phyloP scores from a whole-genome alignment of 306 rosid genomes.

The Cucumis sativus region Cucumber_9930_V3 NC_026655.2:25721501-25722000 shows the following conservation, averaged over 20 bases:
- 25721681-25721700: neutral
- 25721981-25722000: conserved; percentile 16
- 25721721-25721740: neutral
- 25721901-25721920: conserved; percentile 7
- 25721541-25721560: conserved; percentile 10
- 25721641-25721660: neutral
- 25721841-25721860: neutral
- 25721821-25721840: conserved; percentile 28
- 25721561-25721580: neutral
- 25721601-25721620: neutral
- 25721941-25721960: conserved; percentile 11
- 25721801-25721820: conserved; percentile 24
- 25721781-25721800: conserved; percentile 41
- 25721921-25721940: conserved; percentile 14
- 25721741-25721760: neutral
- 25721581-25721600: neutral
- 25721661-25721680: neutral
- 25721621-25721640: neutral
- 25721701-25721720: conserved; percentile 2
- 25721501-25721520: conserved; percentile 42
- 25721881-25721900: conserved; percentile 11
- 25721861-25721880: conserved; percentile 11
- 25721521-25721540: conserved; percentile 33
- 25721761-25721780: conserved; percentile 15
- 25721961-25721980: conserved; percentile 30